Base-by-base conservation (phyloP, 2,329 filamentous ascomycete species). In the Colletotrichum sp. region DNA sequence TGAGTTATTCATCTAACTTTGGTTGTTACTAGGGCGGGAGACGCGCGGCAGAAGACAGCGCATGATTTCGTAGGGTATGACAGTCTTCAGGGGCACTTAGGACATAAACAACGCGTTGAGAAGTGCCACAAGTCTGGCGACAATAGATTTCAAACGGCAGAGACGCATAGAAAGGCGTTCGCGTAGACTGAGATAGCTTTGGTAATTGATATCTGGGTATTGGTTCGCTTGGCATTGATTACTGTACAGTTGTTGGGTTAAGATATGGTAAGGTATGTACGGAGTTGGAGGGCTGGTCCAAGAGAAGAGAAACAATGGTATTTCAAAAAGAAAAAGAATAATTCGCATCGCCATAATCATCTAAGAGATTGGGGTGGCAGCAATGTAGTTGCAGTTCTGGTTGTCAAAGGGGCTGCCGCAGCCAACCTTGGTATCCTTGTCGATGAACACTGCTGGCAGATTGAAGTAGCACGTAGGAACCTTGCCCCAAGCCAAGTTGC, bases 391-490 rank as follows among this genome's bases (percentile, higher is more conserved):
- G 34, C 55, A 49, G 18, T 24, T 5, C 52, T 44, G 26, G 6
- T 63, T 70, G 6, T 70, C 55, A 63, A 74, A 74, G 21, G 32
- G 66, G 15, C 66, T 74, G 18, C 67, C 57, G 13, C 57, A 70
- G 26, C 71, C 71, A 49, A 24, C 32, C 15, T 39, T 28, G 15
- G 30, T 57, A 28, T 74, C 71, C 10, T 34, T 69, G 9, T 74
- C 59, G 18, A 74, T 74, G 18, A 74, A 74, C 16, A 71, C 39
- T 21, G 72, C 69, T 5, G 68, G 68, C 24, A 75, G 21, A 4
- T 75, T 52, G n/a, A 52, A 52, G n/a, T 52, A 52, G 44, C 44
- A 52, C 10, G 44, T 52, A 52, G 44, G 44, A 21, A 52, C n/a
- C 10, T 52, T 52, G n/a, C 44, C 44, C 44, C 44, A 52, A 52